Evolutionary conservation across 306 rosid species (phyloP), one percentile per base, ranked within the genome.

Genomic region (Prunus padus): DNA sequence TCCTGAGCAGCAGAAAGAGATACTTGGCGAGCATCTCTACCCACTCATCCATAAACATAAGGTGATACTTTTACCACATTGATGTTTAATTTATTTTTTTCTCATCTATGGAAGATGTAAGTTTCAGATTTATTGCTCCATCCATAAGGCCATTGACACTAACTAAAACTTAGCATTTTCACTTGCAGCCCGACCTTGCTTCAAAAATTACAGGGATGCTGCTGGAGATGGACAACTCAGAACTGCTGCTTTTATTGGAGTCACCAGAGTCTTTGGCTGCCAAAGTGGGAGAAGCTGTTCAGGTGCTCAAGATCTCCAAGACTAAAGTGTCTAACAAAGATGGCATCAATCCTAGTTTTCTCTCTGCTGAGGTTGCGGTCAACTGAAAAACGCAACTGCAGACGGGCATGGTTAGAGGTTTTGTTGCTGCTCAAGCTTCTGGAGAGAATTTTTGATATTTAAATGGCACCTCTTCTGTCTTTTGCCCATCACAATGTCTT

Each of bases 141-240:
- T 9, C 23, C 23, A 23, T 2, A 25, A 69, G 37, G 15, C 12
- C 11, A 69, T 51, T 51, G 26, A 37, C 28, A 70, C 18, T 31
- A 22, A 52, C 30, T 23, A 4, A 7, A 69, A 37, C 20, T 45
- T 67, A 14, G 14, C 22, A 18, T 59, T 69, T 74, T 65, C 33
- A 73, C 73, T 60, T 83, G 86, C 92, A 93, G 97, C 91, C 96
- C 69, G 84, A 73, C 59, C 84, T 89, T 52, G 88, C 91, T n/a
- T 80, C 93, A 15, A 93, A 93, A 82, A 87, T 93, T 33, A 93
- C 98, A 18, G 97, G 98, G 76, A 93, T 93, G 98, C 94, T 93
- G 65, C 80, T 91, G 88, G 97, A 93, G 83, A 91, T 93, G 98
- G 94, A 93, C 88, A 89, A 83, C 81, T 85, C 86, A 28, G 97